Percentiles rank a stretch among this genome's conserved stretches.
These are phyloP conservation scores for Scedosporium dehoogii DNA, from an alignment of 2,329 filamentous ascomycete genomes.

Conservation along the genomic window DNA sequence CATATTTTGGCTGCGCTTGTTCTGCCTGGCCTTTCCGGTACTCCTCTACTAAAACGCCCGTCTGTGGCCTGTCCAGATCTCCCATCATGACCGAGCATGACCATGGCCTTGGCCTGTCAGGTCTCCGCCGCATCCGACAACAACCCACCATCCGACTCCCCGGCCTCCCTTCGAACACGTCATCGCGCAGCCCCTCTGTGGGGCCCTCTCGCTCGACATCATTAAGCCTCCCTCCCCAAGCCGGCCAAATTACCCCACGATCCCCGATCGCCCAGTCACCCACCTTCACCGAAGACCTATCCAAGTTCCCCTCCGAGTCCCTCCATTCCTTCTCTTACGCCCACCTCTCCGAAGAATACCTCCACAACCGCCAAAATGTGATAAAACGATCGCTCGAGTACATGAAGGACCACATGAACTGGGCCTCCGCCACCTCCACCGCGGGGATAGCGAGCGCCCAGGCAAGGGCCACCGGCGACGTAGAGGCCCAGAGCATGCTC, in stretches of 20 bases:
- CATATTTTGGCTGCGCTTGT: neutral
- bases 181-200: slow-evolving; percentile 50
- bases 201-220: slow-evolving; percentile 59
- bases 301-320: slow-evolving; percentile 88
- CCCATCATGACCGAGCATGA: slow-evolving; percentile 79
- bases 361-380: slow-evolving; percentile 87
- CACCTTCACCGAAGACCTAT: slow-evolving; percentile 76
- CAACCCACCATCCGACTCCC: slow-evolving; percentile 58
- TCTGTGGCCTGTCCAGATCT: slow-evolving; percentile 43
- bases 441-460: slow-evolving; percentile 74
- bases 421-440: slow-evolving; percentile 52
- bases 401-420: slow-evolving; percentile 84
- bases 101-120: slow-evolving; percentile 74
- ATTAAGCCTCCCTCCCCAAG: slow-evolving; percentile 54
- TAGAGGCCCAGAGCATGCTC: slow-evolving; percentile 83
- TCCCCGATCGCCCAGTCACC: slow-evolving; percentile 61
- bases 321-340: slow-evolving; percentile 98
- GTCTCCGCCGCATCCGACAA: slow-evolving; percentile 88
- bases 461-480: slow-evolving; percentile 69
- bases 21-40: neutral
- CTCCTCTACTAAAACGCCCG: neutral
- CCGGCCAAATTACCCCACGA: slow-evolving; percentile 38
- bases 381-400: slow-evolving; percentile 92
- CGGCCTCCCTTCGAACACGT: slow-evolving; percentile 55
- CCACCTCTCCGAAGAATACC: slow-evolving; percentile 83